A percentile compares a stretch with the other conserved stretches of the same genome.
Conservation (phyloP, 1,139 yeast species). For the Pichia sp. region DNA sequence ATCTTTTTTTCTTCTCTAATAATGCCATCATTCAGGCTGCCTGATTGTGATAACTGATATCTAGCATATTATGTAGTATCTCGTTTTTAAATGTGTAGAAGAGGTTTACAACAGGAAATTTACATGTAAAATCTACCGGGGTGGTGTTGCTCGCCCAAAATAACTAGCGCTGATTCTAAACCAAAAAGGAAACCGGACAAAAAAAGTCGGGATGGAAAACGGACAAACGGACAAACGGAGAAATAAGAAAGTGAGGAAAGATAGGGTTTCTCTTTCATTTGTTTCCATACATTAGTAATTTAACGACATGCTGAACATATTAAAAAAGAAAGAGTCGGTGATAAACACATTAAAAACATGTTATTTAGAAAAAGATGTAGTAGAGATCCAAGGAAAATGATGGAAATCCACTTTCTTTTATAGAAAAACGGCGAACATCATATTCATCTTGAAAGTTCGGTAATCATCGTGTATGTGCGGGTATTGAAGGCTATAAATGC, state of each 20-base stretch:
- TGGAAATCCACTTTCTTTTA: not conserved
- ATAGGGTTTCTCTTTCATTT: not conserved
- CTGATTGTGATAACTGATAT: not conserved
- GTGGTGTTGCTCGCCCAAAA: not conserved
- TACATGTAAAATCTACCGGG: not conserved
- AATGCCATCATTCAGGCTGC: too few species aligned
- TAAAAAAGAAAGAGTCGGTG: not conserved
- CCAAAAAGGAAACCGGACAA: not conserved
- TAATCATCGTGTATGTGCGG: not conserved
- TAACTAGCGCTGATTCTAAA: not conserved
- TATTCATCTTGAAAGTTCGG: not conserved
- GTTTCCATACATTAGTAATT: not conserved
- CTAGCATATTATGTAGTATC: not conserved
- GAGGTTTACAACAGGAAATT: not conserved
- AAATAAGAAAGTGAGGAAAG: not conserved
- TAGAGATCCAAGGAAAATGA: too few species aligned
- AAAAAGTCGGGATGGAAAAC: not conserved
- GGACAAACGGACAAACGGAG: not conserved
- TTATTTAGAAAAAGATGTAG: too few species aligned
- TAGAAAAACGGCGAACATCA: not conserved
- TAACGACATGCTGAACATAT: not conserved
- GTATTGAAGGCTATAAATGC: not conserved
- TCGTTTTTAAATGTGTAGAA: too few species aligned
- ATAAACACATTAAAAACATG: too few species aligned
- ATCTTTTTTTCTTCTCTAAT: too few species aligned